Base-by-base conservation (phyloP, 345 rosid species). In the Geranium brycei region DNA sequence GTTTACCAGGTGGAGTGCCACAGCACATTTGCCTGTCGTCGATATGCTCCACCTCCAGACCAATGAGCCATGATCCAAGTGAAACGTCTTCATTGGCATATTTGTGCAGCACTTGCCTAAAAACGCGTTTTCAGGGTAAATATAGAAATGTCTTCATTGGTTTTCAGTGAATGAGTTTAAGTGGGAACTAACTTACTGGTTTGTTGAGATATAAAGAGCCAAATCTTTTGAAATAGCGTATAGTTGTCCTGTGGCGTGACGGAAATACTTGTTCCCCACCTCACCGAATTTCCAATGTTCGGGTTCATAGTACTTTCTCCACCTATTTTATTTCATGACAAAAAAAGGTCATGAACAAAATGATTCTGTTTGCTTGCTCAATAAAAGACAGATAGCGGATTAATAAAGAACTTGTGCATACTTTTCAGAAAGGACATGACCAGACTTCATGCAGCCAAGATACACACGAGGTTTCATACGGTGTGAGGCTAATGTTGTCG, bases 361-460 rank as follows among this genome's bases (percentile, higher is more conserved):
- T 13, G 11, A 2, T 47, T 47, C 53, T 47, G 13, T 47, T 47
- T 47, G 53, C 53, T 47, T 47, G 53, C 53, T 47, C 53, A 35
- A 35, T 4, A 35, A 35, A 1, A 35, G 10, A 7, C 41, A 35
- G 7, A 59, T 23, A 59, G 15, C 3, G 10, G 4, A 59, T n/a
- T 59, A 58, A 31, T 62, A 63, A 64, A 51, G 28, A 15, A 31
- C 41, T 38, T 47, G 28, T 23, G 73, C 85, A 75, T 78, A 84
- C 96, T 77, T 84, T 72, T 68, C 73, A 63, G 87, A 79, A 71
- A 84, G 78, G 65, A 86, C 90, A 47, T 93, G 98, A 65, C 98
- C 98, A 18, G 96, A 92, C 79, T 87, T 92, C 97, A 92, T 92
- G 82, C 98, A 92, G 61, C 98, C 98, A 19, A 83, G 63, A 63